Percentiles rank a stretch among this genome's conserved stretches.
These are phyloP conservation scores for Phytophthora sansomeana DNA, from an alignment of 352 stramenopile species.

Conservation along the genomic window DNA sequence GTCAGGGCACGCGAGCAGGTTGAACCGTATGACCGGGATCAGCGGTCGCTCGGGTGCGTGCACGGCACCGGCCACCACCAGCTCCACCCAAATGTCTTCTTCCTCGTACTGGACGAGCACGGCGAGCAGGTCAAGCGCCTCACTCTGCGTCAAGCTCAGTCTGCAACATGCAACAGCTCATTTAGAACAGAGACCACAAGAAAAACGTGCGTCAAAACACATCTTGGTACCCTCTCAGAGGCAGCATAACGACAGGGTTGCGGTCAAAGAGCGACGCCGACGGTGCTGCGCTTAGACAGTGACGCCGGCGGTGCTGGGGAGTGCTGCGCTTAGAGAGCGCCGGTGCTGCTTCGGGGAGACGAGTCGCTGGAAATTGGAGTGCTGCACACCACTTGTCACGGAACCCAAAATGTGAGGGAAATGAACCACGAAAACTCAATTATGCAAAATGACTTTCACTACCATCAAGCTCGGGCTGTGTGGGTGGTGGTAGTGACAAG, in stretches of 20 bases:
- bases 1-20: not conserved
- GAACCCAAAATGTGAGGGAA: not conserved
- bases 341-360: no score
- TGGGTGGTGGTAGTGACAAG: not conserved
- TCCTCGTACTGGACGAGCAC: not conserved
- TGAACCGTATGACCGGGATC: not conserved
- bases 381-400: not conserved
- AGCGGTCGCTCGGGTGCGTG: not conserved
- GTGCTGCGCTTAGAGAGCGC: not conserved
- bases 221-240: not conserved
- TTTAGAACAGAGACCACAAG: not conserved
- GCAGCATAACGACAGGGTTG: no score
- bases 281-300: not conserved
- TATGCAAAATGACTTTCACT: conserved; percentile 1
- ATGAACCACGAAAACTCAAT: not conserved
- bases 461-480: not conserved
- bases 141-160: not conserved
- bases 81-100: conserved; percentile 1
- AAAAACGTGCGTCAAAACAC: not conserved
- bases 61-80: not conserved
- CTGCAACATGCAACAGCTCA: not conserved
- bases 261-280: not conserved
- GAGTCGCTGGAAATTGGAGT: not conserved
- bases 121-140: not conserved
- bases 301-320: not conserved